These are phyloP conservation scores for Salix koriyanagi DNA, from an alignment of 345 rosid species.

Conservation along the genomic window DNA sequence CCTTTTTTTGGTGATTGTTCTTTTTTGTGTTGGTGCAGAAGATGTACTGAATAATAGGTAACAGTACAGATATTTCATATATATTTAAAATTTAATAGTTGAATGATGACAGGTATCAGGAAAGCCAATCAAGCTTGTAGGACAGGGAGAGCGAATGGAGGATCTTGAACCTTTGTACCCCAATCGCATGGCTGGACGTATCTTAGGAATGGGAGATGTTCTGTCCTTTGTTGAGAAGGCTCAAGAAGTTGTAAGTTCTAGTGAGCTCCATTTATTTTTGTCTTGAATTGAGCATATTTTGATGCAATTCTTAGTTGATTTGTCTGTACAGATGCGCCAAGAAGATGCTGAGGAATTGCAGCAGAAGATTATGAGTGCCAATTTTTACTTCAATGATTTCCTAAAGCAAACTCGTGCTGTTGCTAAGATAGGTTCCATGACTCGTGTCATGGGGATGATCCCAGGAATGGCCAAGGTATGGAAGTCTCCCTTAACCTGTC, in stretches of 20 bases:
- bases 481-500: constrained; percentile 5
- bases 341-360: constrained; percentile 98
- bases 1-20: neutral
- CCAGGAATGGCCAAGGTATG: constrained; percentile 97
- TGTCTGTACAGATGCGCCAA: constrained; percentile 64
- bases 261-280: constrained; percentile 8
- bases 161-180: constrained; percentile 98
- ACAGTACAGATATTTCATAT: neutral
- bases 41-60: neutral
- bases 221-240: constrained; percentile 98
- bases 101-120: constrained; percentile 69
- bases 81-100: constrained; percentile 3
- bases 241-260: constrained; percentile 75
- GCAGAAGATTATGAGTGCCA: constrained; percentile 95
- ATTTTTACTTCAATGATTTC: constrained; percentile 95
- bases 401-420: constrained; percentile 90
- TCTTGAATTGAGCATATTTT: neutral
- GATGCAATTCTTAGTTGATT: constrained; percentile 15
- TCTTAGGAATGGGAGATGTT: constrained; percentile 97
- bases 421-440: constrained; percentile 96
- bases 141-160: constrained; percentile 95
- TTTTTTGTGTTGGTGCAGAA: neutral
- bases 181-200: constrained; percentile 96
- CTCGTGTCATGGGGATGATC: constrained; percentile 91
- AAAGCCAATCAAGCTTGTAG: constrained; percentile 92